phyloP scores from a whole-genome alignment of 73 alveolate genomes.

The Tetrahymena thermophila region DNA sequence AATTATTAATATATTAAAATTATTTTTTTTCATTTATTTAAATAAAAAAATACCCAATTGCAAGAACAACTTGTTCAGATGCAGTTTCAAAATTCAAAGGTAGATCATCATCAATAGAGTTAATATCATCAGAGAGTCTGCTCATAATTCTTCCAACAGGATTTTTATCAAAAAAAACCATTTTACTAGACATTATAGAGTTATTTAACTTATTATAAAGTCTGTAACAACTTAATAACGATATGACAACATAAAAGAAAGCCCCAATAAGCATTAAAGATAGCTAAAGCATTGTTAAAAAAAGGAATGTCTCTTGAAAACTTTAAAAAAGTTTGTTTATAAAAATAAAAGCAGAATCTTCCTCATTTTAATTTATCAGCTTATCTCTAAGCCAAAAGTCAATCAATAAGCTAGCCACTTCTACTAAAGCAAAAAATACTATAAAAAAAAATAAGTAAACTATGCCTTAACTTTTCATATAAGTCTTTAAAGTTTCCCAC shows the following conservation, averaged over 20 bases:
- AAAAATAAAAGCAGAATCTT: constrained; percentile 1
- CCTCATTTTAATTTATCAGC: constrained; percentile 2
- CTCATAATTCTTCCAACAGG: constrained; percentile 84
- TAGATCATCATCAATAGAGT: constrained; percentile 34
- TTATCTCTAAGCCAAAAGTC: constrained; percentile 38
- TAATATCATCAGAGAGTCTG: constrained; percentile 71
- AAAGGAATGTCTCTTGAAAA: not conserved
- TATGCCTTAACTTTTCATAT: not conserved
- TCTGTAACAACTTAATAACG: constrained; percentile 23
- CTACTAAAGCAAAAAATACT: not conserved
- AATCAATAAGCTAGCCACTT: constrained; percentile 6
- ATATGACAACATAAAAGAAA: not conserved
- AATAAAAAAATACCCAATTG: constrained; percentile 1
- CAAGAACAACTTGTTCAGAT: not conserved
- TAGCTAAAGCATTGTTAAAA: not conserved
- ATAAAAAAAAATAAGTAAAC: not conserved
- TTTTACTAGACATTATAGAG: not conserved
- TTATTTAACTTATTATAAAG: constrained; percentile 5
- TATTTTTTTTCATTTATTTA: not conserved
- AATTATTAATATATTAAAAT: not conserved
- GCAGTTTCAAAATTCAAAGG: not conserved
- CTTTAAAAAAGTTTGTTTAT: not conserved
- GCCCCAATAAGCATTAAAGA: not conserved
- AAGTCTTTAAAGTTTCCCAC: constrained; percentile 19
- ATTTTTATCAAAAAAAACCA: constrained; percentile 79